These are phyloP conservation scores for Trypanosomatidae sp. DNA, from an alignment of 208 protist genomes.

Conservation along the genomic window DNA sequence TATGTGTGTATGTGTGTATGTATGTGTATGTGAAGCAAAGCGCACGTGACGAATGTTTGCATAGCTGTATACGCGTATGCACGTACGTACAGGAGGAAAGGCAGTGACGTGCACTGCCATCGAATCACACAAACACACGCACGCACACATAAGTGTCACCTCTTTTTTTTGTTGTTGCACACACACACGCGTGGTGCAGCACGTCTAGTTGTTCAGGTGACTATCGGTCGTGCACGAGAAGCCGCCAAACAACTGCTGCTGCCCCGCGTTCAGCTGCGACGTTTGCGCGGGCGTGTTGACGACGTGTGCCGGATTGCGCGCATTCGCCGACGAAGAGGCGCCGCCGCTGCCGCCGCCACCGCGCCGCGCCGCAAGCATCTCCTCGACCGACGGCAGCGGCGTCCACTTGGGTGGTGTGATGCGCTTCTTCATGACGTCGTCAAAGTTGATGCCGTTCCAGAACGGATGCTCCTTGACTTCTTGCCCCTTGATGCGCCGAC, in stretches of 20 bases:
- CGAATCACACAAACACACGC: neutral
- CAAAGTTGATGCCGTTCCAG: constrained; percentile 86
- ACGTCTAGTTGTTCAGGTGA: constrained; percentile 35
- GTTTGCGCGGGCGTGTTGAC: constrained; percentile 79
- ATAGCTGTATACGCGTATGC: too few species aligned
- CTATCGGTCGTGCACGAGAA: constrained; percentile 86
- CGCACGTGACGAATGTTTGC: too few species aligned
- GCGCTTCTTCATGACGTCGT: constrained; percentile 79
- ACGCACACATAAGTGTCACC: neutral
- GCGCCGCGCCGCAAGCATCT: constrained; percentile 51
- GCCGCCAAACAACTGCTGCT: constrained; percentile 86
- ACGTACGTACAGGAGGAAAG: too few species aligned
- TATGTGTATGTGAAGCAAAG: too few species aligned
- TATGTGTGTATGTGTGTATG: too few species aligned
- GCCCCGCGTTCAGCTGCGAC: constrained; percentile 59
- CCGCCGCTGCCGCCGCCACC: constrained; percentile 5
- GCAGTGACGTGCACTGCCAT: too few species aligned
- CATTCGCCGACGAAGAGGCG: constrained; percentile 1
- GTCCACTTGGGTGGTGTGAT: constrained; percentile 74
- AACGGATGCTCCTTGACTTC: constrained; percentile 85
- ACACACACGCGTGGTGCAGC: too few species aligned
- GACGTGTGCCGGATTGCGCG: constrained; percentile 53
- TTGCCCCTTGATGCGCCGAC: constrained; percentile 71
- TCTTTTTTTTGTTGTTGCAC: constrained; percentile 4
- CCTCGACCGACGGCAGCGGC: constrained; percentile 64